phyloP scores from a whole-genome alignment of 805 yeast genomes.

The Barnettozyma salicaria region DNA sequence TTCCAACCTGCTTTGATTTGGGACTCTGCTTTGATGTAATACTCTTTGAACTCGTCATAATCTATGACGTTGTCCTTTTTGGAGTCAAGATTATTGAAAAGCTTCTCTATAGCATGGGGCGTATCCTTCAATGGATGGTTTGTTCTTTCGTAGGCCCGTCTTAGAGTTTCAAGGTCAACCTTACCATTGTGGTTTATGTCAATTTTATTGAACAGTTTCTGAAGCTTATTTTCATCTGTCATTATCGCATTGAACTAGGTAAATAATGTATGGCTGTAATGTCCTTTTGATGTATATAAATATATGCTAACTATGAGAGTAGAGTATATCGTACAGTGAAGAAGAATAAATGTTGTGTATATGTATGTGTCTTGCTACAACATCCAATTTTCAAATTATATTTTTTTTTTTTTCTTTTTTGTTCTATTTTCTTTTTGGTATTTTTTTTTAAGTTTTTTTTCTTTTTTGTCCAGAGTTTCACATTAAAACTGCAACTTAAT shows the following conservation, averaged over 20 bases:
- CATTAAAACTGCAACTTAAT: too few relatives aligned
- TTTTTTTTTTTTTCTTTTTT: too few relatives aligned
- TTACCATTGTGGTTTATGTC: slow-evolving; percentile 36
- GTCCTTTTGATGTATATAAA: too few relatives aligned
- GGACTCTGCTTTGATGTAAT: slow-evolving; percentile 59
- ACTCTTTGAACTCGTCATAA: slow-evolving; percentile 59
- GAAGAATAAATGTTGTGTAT: too few relatives aligned
- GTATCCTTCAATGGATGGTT: slow-evolving; percentile 63
- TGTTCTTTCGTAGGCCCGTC: slow-evolving; percentile 34
- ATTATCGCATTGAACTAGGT: slow-evolving; percentile 1
- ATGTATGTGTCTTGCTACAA: too few relatives aligned
- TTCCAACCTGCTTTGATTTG: slow-evolving; percentile 67
- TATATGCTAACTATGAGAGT: too few relatives aligned
- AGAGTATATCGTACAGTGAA: too few relatives aligned
- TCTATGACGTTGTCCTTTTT: slow-evolving; percentile 53
- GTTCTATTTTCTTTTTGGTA: too few relatives aligned
- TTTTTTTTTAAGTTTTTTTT: too few relatives aligned
- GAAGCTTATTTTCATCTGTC: slow-evolving; percentile 9
- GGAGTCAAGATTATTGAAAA: slow-evolving; percentile 55
- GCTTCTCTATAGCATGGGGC: slow-evolving; percentile 48
- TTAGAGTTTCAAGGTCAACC: slow-evolving; percentile 32
- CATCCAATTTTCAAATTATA: too few relatives aligned
- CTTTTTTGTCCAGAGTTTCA: too few relatives aligned
- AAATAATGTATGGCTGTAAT: too few relatives aligned
- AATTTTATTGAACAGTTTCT: slow-evolving; percentile 36